Percentiles rank a stretch among this genome's conserved stretches.
These are phyloP conservation scores for Metschnikowia chrysomelidarum DNA, from an alignment of 805 yeast species.

Conservation along the genomic window DNA sequence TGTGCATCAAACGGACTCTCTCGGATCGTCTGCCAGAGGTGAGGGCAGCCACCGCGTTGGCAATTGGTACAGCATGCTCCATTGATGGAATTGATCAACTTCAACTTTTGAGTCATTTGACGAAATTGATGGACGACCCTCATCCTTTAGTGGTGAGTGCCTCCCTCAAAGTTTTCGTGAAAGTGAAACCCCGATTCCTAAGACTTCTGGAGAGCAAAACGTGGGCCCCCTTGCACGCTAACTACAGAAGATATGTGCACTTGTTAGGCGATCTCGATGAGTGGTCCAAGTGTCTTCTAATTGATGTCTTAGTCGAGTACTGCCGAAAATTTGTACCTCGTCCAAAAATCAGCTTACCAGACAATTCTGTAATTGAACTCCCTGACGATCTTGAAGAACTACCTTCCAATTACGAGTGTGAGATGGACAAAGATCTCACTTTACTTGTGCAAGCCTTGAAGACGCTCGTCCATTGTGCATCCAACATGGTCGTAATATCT, in stretches of 20 bases:
- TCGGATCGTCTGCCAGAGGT: conserved; percentile 77
- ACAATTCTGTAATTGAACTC: conserved; percentile 31
- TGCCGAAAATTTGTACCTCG: conserved; percentile 56
- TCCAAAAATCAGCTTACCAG: conserved; percentile 42
- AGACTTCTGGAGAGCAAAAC: conserved; percentile 30
- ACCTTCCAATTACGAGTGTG: conserved; percentile 31
- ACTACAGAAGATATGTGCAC: conserved; percentile 57
- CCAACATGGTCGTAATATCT: conserved; percentile 61
- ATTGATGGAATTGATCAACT: conserved; percentile 41
- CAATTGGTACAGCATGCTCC: conserved; percentile 55
- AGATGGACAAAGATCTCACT: conserved; percentile 54
- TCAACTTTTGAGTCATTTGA: conserved; percentile 51
- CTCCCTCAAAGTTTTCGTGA: conserved; percentile 56
- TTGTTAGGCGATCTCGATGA: conserved; percentile 57
- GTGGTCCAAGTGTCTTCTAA: conserved; percentile 60
- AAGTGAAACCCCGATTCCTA: conserved; percentile 30
- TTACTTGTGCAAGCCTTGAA: conserved; percentile 50
- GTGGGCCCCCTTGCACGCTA: conserved; percentile 68
- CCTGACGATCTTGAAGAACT: conserved; percentile 38
- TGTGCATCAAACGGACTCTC: conserved; percentile 67
- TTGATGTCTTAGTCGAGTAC: conserved; percentile 68
- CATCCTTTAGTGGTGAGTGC: conserved; percentile 67
- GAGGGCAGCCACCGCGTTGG: conserved; percentile 74
- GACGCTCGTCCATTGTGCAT: conserved; percentile 48
- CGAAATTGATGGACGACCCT: conserved; percentile 59